A percentile compares a stretch with the other conserved stretches of the same genome.
These are phyloP conservation scores for Mrakia gelida DNA, from an alignment of 768 basidiomycete species.

Conservation along the genomic window DNA sequence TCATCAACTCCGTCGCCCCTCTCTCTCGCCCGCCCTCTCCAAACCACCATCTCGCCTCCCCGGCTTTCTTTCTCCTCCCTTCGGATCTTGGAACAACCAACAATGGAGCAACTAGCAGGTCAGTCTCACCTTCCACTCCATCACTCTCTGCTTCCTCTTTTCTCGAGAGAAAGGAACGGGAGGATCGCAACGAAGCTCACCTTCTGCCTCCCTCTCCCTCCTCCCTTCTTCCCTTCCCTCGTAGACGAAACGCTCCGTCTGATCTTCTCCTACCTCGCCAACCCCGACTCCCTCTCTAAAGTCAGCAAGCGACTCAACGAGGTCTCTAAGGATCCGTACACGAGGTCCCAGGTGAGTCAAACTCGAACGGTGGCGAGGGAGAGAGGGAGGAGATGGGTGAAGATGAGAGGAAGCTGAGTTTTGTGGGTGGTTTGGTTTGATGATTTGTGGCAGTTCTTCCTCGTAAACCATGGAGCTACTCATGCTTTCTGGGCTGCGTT, in stretches of 20 bases:
- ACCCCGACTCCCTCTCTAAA: not conserved
- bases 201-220: not conserved
- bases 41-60: not conserved
- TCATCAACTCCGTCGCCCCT: not conserved
- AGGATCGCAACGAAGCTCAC: not conserved
- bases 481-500: constrained; percentile 1
- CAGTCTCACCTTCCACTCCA: not conserved
- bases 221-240: not conserved
- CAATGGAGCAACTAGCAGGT: not conserved
- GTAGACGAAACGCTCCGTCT: constrained; percentile 1
- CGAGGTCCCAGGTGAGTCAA: not conserved
- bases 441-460: constrained; percentile 1
- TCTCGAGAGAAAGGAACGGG: not conserved
- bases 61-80: not conserved
- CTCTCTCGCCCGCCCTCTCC: not conserved
- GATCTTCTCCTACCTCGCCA: not conserved
- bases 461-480: not conserved
- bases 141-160: not conserved
- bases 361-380: no score
- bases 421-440: no score
- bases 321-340: not conserved
- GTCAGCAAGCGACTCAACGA: not conserved
- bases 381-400: not conserved
- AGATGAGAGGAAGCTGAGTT: not conserved
- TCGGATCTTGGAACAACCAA: not conserved